Base-by-base conservation (phyloP, 2,329 filamentous ascomycete genomes). In the Mariannaea elegans region DNA sequence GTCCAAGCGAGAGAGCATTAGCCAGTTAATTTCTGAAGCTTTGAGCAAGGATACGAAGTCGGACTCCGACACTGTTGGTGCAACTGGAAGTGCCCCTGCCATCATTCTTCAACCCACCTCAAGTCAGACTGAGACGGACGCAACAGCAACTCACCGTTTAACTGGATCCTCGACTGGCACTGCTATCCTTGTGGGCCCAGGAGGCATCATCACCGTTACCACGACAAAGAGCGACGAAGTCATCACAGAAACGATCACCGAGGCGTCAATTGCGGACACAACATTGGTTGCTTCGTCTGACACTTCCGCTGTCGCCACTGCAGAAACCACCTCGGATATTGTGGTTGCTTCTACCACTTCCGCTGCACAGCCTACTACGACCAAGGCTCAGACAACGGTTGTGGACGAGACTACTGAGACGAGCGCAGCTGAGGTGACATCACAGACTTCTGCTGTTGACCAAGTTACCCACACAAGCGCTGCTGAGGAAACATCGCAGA, bases 121-220 rank as follows among this genome's bases (percentile, higher is more conserved):
- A 18, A 70, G 56, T 19, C 29, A 18, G 4, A 32, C 38, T 2
- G 42, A 57, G 29, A 61, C 59, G 32, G 57, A 57, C 12, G 56
- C 58, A 10, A 65, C 65, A 13, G 56, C 63, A 2, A 56, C 62
- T 6, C 51, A 64, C 42, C 55, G 56, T n/a, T 53, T 14, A 8
- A 56, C 32, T 10, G 49, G 55, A 3, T 53, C 61, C 6, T 65
- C 66, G 10, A 55, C 65, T 19, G 66, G 68, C 14, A 69, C 66
- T 31, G 64, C 63, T 5, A 70, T 73, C 46, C 61, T 73, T 7
- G 55, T 68, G 42, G 70, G 63, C 4, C 70, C 69, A 3, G 66
- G 69, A 3, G 69, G 69, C 21, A 64, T 71, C 19, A 62, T 71
- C 21, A 68, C 49, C 8, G 44, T 48, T 9, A 59, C 32, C 29